Conservation (phyloP, 2,329 filamentous ascomycete genomes). For the Aspergillus ochraceus region DNA sequence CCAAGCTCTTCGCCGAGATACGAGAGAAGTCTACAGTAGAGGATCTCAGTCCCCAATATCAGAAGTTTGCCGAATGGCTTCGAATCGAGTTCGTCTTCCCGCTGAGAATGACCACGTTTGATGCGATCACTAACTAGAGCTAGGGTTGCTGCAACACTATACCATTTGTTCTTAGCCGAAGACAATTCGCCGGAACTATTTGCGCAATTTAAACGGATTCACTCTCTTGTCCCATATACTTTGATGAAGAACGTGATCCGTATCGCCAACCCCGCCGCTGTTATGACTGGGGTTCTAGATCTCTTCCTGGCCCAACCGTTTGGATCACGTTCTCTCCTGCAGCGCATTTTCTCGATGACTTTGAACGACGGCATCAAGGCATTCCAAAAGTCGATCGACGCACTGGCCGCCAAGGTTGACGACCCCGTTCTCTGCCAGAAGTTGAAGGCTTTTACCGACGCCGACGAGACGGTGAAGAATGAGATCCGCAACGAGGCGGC, state of each 20-base stretch:
- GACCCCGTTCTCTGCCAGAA: slow-evolving; percentile 78
- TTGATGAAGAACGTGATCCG: slow-evolving; percentile 95
- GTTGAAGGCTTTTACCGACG: slow-evolving; percentile 74
- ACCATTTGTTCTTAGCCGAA: slow-evolving; percentile 95
- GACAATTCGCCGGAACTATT: slow-evolving; percentile 98
- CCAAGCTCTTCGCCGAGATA: slow-evolving; percentile 90
- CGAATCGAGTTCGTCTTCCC: slow-evolving; percentile 70
- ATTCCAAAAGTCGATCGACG: slow-evolving; percentile 84
- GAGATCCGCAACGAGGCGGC: slow-evolving; percentile 72
- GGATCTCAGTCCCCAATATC: slow-evolving; percentile 90
- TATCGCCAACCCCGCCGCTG: slow-evolving; percentile 91
- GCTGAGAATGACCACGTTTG: background rate
- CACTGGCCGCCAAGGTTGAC: slow-evolving; percentile 73
- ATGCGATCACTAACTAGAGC: slow-evolving; percentile 10
- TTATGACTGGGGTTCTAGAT: slow-evolving; percentile 94
- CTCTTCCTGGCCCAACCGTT: slow-evolving; percentile 96
- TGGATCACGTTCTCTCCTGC: slow-evolving; percentile 82
- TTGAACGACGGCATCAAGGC: slow-evolving; percentile 85
- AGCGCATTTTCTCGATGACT: slow-evolving; percentile 90
- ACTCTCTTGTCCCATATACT: slow-evolving; percentile 90
- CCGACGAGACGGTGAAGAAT: slow-evolving; percentile 72
- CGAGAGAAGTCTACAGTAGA: slow-evolving; percentile 83
- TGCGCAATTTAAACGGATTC: slow-evolving; percentile 88
- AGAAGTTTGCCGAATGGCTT: slow-evolving; percentile 97
- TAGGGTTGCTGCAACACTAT: slow-evolving; percentile 85